These are phyloP conservation scores for Datisca glomerata DNA, from an alignment of 306 rosid genomes.

Conservation along the genomic window DNA sequence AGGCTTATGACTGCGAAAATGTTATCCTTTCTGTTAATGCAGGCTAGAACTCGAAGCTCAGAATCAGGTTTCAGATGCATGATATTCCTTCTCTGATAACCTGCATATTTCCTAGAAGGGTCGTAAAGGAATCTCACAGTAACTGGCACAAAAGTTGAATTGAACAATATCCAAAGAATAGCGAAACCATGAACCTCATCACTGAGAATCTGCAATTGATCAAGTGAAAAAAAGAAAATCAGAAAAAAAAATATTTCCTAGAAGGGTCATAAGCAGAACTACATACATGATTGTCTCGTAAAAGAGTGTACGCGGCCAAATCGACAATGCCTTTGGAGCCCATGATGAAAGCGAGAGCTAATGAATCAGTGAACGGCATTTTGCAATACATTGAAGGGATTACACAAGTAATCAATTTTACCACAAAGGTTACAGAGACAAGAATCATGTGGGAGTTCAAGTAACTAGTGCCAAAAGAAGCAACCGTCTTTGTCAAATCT, in stretches of 20 bases:
- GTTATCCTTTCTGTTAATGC: constrained; percentile 28
- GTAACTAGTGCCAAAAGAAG: fast-evolving
- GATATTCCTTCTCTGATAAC: constrained; percentile 37
- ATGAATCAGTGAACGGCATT: constrained; percentile 33
- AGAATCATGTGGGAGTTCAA: not conserved
- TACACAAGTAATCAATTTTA: constrained; percentile 14
- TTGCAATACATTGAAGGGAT: constrained; percentile 14
- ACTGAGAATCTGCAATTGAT: constrained; percentile 14
- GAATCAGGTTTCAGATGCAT: constrained; percentile 17
- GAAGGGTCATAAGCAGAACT: not conserved
- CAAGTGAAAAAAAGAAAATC: not conserved
- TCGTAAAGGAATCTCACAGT: constrained; percentile 29
- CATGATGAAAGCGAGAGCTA: constrained; percentile 37
- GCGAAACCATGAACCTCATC: constrained; percentile 3
- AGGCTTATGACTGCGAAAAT: constrained; percentile 24
- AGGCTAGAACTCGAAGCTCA: constrained; percentile 31
- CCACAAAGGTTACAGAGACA: not conserved
- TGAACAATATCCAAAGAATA: constrained; percentile 10
- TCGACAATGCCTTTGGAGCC: constrained; percentile 51
- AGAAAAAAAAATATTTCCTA: not conserved
- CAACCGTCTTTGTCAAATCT: constrained; percentile 8
- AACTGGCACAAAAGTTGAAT: constrained; percentile 22
- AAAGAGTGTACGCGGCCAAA: constrained; percentile 1
- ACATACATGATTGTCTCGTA: constrained; percentile 18
- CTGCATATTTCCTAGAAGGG: constrained; percentile 38